These are phyloP conservation scores for Diaporthe eres DNA, from an alignment of 2,329 filamentous ascomycete genomes.

Conservation along the genomic window DNA sequence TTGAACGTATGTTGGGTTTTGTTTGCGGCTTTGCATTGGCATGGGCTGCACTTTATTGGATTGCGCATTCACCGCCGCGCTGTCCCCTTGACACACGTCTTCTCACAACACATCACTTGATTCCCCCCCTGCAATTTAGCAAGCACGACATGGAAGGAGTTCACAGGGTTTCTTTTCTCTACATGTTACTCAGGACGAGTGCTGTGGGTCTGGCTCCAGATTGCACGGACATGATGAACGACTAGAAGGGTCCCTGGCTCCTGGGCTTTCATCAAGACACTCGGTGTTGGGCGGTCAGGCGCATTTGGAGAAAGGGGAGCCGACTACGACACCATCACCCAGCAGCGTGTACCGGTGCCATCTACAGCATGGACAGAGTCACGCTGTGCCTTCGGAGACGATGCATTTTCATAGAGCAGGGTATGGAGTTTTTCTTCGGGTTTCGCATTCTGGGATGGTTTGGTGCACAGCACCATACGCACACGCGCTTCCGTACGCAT, in stretches of 20 bases:
- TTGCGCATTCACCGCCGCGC: slow-evolving; percentile 26
- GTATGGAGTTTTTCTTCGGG: slow-evolving; percentile 38
- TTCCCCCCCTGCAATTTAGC: slow-evolving; percentile 35
- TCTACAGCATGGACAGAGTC: slow-evolving; percentile 14
- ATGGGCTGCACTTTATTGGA: slow-evolving; percentile 23
- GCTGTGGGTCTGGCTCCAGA: slow-evolving; percentile 25
- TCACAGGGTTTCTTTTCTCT: slow-evolving; percentile 33
- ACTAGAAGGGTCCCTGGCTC: slow-evolving; percentile 31
- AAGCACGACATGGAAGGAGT: slow-evolving; percentile 40
- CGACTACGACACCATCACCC: slow-evolving; percentile 16
- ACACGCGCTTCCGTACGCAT: not conserved
- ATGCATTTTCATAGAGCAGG: slow-evolving; percentile 40
- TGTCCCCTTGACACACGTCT: slow-evolving; percentile 28
- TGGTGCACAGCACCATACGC: slow-evolving; percentile 29
- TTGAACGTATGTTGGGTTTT: not conserved
- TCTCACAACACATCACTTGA: slow-evolving; percentile 31
- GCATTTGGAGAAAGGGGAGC: slow-evolving; percentile 35
- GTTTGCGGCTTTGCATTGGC: slow-evolving; percentile 28
- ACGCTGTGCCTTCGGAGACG: slow-evolving; percentile 31
- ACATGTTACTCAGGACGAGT: slow-evolving; percentile 25
- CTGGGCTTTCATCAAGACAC: slow-evolving; percentile 24
- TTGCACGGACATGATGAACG: slow-evolving; percentile 37
- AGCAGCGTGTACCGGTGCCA: slow-evolving; percentile 6
- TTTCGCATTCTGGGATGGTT: slow-evolving; percentile 37
- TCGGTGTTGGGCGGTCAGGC: slow-evolving; percentile 36